phyloP scores from a whole-genome alignment of 495 filamentous ascomycete genomes.

The Entonaema liquescens region DNA sequence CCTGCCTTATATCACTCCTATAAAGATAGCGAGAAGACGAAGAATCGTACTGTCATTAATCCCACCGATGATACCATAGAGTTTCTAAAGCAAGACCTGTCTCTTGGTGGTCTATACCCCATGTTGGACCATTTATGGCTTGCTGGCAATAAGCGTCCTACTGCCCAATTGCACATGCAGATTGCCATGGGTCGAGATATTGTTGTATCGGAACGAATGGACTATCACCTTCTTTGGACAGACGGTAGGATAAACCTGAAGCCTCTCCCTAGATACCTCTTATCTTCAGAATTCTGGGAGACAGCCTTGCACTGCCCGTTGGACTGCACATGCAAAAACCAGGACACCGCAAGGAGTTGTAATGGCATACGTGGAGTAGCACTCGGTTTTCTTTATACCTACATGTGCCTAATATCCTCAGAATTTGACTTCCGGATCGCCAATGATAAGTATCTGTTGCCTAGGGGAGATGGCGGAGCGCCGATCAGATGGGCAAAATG shows the following conservation, averaged over 20 bases:
- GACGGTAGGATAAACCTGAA: not conserved
- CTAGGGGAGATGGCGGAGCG: not conserved
- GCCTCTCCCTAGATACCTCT: not conserved
- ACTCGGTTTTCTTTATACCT: not conserved
- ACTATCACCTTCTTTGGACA: not conserved
- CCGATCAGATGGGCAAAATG: not conserved
- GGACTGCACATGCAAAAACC: not conserved
- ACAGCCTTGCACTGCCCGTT: not conserved
- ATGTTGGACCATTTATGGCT: not conserved
- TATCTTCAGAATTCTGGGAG: not conserved
- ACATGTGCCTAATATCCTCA: not conserved
- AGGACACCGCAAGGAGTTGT: not conserved
- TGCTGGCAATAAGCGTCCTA: not conserved
- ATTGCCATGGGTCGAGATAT: conserved; percentile 1
- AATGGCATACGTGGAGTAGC: not conserved
- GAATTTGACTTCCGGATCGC: not conserved
- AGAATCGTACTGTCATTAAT: not conserved
- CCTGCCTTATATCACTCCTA: not conserved
- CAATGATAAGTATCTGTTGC: not conserved
- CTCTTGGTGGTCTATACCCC: not conserved
- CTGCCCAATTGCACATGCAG: not conserved
- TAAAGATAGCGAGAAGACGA: not conserved
- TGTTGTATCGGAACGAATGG: not conserved
- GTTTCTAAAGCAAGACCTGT: not conserved
- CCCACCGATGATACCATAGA: not conserved